Evolutionary conservation across 345 rosid species (phyloP).

Genomic region (Zanthoxylum bungeanum): DNA sequence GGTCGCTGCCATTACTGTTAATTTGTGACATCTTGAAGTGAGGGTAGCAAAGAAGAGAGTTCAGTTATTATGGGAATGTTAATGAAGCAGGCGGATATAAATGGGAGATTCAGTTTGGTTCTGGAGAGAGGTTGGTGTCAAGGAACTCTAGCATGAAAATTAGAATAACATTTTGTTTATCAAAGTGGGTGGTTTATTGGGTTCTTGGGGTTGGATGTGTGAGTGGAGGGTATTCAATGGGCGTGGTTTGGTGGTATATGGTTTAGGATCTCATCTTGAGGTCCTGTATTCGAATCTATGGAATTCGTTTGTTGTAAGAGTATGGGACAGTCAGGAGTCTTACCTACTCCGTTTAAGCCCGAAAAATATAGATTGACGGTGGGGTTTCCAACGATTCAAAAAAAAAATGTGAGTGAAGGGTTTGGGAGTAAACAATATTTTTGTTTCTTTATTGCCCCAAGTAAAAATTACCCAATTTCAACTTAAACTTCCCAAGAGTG

Average conservation of each 20-base stretch:
- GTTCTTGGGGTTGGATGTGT: constrained; percentile 26
- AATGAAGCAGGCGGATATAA: constrained; percentile 33
- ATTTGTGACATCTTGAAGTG: constrained; percentile 38
- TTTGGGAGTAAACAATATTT: constrained; percentile 22
- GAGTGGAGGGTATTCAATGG: constrained; percentile 31
- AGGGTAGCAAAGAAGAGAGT: constrained; percentile 15
- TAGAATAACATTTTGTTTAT: constrained; percentile 25
- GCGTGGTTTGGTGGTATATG: too few species aligned
- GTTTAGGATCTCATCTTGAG: too few species aligned
- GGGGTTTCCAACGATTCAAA: too few species aligned
- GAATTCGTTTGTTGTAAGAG: too few species aligned
- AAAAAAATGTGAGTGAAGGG: constrained; percentile 26
- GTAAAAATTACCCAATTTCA: not conserved
- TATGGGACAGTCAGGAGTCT: too few species aligned
- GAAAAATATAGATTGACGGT: too few species aligned
- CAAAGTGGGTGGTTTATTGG: constrained; percentile 42
- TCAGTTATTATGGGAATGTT: constrained; percentile 1
- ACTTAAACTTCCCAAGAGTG: not conserved
- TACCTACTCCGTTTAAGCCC: too few species aligned
- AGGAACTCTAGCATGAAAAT: constrained; percentile 44
- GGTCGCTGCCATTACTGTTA: constrained; percentile 24
- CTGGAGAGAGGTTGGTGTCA: constrained; percentile 64
- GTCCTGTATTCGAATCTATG: too few species aligned
- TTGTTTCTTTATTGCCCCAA: not conserved
- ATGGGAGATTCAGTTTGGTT: constrained; percentile 28